These are phyloP conservation scores for Eragrostis nindensis DNA, from an alignment of 176 grass and related monocot genomes.

Conservation along the genomic window DNA sequence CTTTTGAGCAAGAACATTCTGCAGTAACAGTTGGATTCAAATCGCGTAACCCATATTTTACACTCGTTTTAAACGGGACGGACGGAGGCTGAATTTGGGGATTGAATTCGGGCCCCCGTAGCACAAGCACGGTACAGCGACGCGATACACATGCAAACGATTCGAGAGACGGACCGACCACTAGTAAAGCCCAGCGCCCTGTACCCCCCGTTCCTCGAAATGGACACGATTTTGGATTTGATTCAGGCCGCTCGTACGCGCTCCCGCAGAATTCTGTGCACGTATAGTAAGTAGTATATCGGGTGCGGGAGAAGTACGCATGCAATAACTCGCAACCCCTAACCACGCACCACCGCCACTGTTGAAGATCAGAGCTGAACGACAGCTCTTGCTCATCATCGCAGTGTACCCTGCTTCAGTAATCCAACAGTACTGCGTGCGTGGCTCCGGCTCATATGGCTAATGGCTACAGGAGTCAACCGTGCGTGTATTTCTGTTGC, in stretches of 20 bases:
- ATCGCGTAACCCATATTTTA: neutral
- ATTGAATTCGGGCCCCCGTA: neutral
- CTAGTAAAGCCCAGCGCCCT: neutral
- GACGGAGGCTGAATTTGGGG: too few species aligned
- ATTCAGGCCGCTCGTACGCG: neutral
- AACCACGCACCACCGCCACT: neutral
- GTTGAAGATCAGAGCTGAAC: neutral
- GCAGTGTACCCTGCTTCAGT: neutral
- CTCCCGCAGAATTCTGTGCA: neutral
- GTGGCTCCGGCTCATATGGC: neutral
- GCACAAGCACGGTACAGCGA: neutral
- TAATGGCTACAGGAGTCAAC: neutral
- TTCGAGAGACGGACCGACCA: neutral
- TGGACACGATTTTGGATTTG: slow-evolving; percentile 24
- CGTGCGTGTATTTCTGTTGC: neutral
- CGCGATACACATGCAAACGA: too few species aligned
- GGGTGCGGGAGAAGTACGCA: neutral
- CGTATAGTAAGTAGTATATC: neutral
- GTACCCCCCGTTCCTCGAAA: neutral
- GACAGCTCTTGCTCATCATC: neutral
- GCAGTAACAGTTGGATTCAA: neutral
- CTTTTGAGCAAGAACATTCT: too few species aligned
- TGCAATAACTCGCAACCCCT: neutral
- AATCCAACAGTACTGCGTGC: neutral
- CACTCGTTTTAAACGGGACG: neutral